Base-by-base conservation (phyloP, 75 land plant genomes). In the Chamaecyparis obtusa region DNA sequence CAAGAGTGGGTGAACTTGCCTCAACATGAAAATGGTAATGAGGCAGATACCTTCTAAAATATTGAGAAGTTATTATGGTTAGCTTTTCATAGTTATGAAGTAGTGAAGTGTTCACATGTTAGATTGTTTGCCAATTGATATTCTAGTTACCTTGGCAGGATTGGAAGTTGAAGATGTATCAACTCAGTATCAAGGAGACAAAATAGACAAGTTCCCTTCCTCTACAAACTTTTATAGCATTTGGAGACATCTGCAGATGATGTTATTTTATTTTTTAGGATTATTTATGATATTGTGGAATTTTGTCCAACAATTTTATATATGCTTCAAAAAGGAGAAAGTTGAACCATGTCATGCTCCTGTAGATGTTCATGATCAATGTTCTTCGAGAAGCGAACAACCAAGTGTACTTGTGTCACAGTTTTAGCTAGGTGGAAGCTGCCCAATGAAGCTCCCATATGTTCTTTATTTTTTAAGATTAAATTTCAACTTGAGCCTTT, bases 21-120 rank as follows among this genome's bases (percentile, higher is more conserved):
- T 44, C 51, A 81, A 43, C n/a, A 11, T 81, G 49, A 81, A 81
- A 81, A 6, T 43, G 49, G 83, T 81, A 81, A 81, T 43, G 83
- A 24, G n/a, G 3, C 49, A 81, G 48, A 11, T 46, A 30, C 43
- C 83, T 79, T 19, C 11, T 41, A 19, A 19, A 43, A n/a, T 80
- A 41, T 41, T 80, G 49, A 39, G 49, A 44, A 27, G 14, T 46
- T 80, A 44, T 43, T 80, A 80, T 16, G 32, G 33, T 71, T 10
- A 32, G 75, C 32, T 24, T n/a, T 71, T 32, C 13, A 71, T 24
- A 71, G 32, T 71, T 71, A 71, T 0, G 16, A 0, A 33, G 36
- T 74, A 33, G 76, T 33, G 35, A 7, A 81, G 51, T 46, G n/a
- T 46, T 24, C 32, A 46, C 51, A 10, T 27, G n/a, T 1, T 11